phyloP scores from a whole-genome alignment of 2,329 filamentous ascomycete species.

The Cucurbitaria berberidis region DNA sequence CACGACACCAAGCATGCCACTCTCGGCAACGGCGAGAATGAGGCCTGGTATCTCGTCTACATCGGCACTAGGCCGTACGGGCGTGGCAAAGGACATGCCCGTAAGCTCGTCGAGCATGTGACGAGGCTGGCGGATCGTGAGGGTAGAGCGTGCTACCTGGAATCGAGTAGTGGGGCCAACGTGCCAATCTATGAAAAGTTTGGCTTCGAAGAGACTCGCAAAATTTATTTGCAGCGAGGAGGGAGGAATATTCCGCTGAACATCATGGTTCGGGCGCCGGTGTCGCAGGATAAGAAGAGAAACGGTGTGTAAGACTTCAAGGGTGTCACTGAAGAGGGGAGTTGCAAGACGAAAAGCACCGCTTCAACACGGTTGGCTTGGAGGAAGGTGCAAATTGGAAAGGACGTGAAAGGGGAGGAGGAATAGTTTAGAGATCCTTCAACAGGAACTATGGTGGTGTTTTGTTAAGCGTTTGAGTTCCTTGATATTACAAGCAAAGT shows the following conservation, averaged over 20 bases:
- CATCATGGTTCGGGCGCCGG: constrained; percentile 82
- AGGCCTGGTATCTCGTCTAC: constrained; percentile 84
- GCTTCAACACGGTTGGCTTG: constrained; percentile 33
- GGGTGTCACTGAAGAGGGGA: background rate
- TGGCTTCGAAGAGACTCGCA: constrained; percentile 70
- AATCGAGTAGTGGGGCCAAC: constrained; percentile 74
- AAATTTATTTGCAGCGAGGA: constrained; percentile 67
- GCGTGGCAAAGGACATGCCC: constrained; percentile 74
- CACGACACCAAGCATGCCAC: constrained; percentile 73
- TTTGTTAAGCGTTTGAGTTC: background rate
- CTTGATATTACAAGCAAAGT: background rate
- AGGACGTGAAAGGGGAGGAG: background rate
- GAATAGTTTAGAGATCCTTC: too few relatives aligned
- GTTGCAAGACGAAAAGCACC: constrained; percentile 10
- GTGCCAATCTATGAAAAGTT: constrained; percentile 75
- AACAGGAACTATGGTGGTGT: constrained; percentile 23
- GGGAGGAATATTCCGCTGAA: constrained; percentile 68
- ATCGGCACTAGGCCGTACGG: constrained; percentile 75
- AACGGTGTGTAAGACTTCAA: constrained; percentile 6
- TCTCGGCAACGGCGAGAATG: constrained; percentile 69
- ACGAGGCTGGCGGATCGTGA: constrained; percentile 70
- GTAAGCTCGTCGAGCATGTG: constrained; percentile 73
- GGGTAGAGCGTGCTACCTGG: constrained; percentile 74
- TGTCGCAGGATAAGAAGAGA: constrained; percentile 25
- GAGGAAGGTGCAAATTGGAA: background rate